phyloP scores from a whole-genome alignment of 768 basidiomycete species.

The Candolleomyces aberdarensis region DNA sequence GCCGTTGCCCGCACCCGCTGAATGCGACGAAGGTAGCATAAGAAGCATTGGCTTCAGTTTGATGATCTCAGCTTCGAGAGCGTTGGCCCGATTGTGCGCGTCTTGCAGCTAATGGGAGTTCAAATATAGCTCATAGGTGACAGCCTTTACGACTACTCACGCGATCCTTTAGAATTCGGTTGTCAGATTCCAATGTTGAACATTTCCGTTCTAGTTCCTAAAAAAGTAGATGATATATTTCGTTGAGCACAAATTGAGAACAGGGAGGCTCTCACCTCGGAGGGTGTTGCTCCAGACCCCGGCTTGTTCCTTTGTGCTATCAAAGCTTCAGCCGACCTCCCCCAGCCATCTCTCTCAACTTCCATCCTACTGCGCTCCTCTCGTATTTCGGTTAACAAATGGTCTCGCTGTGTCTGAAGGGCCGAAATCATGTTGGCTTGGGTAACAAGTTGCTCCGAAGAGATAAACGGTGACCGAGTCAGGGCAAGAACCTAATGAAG shows the following conservation, averaged over 20 bases:
- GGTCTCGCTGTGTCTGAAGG: slow-evolving; percentile 56
- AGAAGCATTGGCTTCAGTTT: slow-evolving; percentile 67
- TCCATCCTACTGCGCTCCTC: slow-evolving; percentile 63
- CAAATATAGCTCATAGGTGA: not conserved
- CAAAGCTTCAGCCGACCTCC: slow-evolving; percentile 64
- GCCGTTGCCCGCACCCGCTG: not conserved
- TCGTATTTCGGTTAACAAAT: slow-evolving; percentile 46
- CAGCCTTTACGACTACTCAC: slow-evolving; percentile 29
- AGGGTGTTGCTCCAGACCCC: slow-evolving; percentile 26
- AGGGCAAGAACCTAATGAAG: slow-evolving; percentile 43
- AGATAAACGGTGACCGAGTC: slow-evolving; percentile 34
- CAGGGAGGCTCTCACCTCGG: slow-evolving; percentile 37
- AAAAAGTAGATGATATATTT: slow-evolving; percentile 3
- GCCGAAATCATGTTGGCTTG: slow-evolving; percentile 64
- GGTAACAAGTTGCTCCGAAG: slow-evolving; percentile 43
- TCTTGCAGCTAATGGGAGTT: slow-evolving; percentile 54
- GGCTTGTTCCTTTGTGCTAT: slow-evolving; percentile 45
- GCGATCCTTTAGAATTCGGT: slow-evolving; percentile 56
- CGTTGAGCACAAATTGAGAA: slow-evolving; percentile 6
- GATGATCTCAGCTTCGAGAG: slow-evolving; percentile 61
- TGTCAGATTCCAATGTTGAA: slow-evolving; percentile 54
- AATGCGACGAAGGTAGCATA: slow-evolving; percentile 48
- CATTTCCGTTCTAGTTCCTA: slow-evolving; percentile 59
- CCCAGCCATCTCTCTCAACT: slow-evolving; percentile 63
- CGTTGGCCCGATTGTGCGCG: slow-evolving; percentile 47